These are phyloP conservation scores for Hericium erinaceus DNA, from an alignment of 768 basidiomycete species.

Conservation along the genomic window DNA sequence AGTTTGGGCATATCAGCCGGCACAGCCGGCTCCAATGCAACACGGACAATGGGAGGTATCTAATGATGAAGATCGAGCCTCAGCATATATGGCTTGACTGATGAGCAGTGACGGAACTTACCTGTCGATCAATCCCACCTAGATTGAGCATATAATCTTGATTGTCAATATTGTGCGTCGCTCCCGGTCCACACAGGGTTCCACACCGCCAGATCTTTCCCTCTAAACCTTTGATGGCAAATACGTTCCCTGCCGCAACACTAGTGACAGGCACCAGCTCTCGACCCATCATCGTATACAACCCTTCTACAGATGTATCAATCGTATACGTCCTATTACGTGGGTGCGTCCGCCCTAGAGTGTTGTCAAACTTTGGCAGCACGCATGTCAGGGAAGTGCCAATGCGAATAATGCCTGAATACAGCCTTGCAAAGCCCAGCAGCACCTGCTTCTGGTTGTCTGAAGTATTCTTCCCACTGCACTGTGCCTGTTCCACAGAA, in stretches of 20 bases:
- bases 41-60: slow-evolving; percentile 88
- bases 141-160: slow-evolving; percentile 67
- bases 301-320: slow-evolving; percentile 52
- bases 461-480: no score
- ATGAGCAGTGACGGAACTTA: slow-evolving; percentile 23
- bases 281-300: slow-evolving; percentile 98
- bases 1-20: slow-evolving; percentile 87
- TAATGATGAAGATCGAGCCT: slow-evolving; percentile 18
- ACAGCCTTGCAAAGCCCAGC: slow-evolving; percentile 89
- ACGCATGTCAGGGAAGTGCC: slow-evolving; percentile 62
- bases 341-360: slow-evolving; percentile 54
- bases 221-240: slow-evolving; percentile 84
- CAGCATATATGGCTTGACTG: no score
- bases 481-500: no score
- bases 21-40: slow-evolving; percentile 80
- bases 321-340: slow-evolving; percentile 57
- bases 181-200: slow-evolving; percentile 69
- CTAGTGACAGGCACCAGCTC: slow-evolving; percentile 78
- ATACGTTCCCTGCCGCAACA: slow-evolving; percentile 89
- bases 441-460: slow-evolving; percentile 42
- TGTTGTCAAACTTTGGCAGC: slow-evolving; percentile 76
- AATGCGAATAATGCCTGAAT: slow-evolving; percentile 72
- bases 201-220: slow-evolving; percentile 87
- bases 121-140: slow-evolving; percentile 58
- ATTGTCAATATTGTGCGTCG: slow-evolving; percentile 29